Conservation (phyloP, 345 rosid species). For the Moricandia moricandioides region DNA sequence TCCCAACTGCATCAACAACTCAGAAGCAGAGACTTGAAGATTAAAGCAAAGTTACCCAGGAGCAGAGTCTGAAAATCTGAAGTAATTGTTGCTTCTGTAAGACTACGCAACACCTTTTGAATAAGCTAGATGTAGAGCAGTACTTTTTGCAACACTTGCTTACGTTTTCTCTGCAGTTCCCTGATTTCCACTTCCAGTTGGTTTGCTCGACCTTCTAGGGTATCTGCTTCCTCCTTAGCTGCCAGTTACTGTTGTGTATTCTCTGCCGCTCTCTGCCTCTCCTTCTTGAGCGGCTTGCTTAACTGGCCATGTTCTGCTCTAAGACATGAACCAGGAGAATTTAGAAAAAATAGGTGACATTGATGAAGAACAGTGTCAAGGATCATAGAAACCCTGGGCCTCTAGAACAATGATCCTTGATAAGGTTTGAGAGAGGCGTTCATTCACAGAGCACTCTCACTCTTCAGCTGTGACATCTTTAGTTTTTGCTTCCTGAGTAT, state of each 20-base stretch:
- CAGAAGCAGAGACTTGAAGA: background rate
- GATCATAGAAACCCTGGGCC: slow-evolving; percentile 63
- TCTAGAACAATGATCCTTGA: slow-evolving; percentile 95
- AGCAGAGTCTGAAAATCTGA: background rate
- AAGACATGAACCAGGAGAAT: slow-evolving; percentile 53
- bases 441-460: slow-evolving; percentile 80
- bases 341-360: slow-evolving; percentile 13
- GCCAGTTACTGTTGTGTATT: slow-evolving; percentile 92
- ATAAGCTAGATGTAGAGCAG: slow-evolving; percentile 68
- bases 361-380: slow-evolving; percentile 14
- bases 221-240: slow-evolving; percentile 97
- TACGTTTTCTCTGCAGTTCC: slow-evolving; percentile 74
- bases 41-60: background rate
- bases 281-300: slow-evolving; percentile 88
- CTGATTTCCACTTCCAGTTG: slow-evolving; percentile 80
- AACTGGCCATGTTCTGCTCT: slow-evolving; percentile 89
- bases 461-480: slow-evolving; percentile 92
- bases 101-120: slow-evolving; percentile 60
- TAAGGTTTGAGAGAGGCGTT: slow-evolving; percentile 91
- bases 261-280: slow-evolving; percentile 94
- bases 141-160: slow-evolving; percentile 84
- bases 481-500: slow-evolving; percentile 79
- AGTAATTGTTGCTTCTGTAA: background rate
- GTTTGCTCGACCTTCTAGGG: slow-evolving; percentile 82
- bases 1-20: background rate